Percentiles rank a stretch among this genome's conserved stretches.
Conservation (phyloP, 148 eudicot species). For the Amaranthus palmeri region DNA sequence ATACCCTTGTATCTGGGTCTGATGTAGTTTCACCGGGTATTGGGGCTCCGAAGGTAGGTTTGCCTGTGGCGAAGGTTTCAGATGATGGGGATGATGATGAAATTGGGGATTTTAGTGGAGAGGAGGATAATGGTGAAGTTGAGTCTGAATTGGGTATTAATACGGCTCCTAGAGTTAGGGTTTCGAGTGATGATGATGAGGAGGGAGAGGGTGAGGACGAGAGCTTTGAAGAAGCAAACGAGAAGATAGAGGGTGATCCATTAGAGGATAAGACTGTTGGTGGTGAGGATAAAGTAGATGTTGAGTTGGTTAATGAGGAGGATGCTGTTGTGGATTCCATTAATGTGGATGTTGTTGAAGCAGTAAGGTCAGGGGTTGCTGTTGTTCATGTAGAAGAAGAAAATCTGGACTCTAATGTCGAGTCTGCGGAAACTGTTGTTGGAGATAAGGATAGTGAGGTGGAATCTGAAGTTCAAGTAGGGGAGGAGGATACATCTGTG, state of each 20-base stretch:
- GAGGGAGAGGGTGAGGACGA: constrained; percentile 24
- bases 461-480: constrained; percentile 18
- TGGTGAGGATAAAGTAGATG: constrained; percentile 12
- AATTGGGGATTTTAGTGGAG: constrained; percentile 10
- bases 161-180: constrained; percentile 28
- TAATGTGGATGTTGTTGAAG: constrained; percentile 27
- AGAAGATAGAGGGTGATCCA: constrained; percentile 8
- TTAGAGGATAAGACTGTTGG: constrained; percentile 19
- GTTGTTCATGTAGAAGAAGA: constrained; percentile 34
- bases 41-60: constrained; percentile 10
- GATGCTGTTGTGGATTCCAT: constrained; percentile 27
- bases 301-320: constrained; percentile 12
- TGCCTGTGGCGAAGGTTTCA: constrained; percentile 37
- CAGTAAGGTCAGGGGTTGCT: constrained; percentile 34
- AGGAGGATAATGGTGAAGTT: constrained; percentile 17
- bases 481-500: constrained; percentile 7
- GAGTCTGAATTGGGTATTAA: constrained; percentile 5
- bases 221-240: background rate
- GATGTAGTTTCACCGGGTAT: constrained; percentile 18
- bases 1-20: constrained; percentile 13
- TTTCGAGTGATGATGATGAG: constrained; percentile 20
- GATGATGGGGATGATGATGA: constrained; percentile 32
- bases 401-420: constrained; percentile 13
- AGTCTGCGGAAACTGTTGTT: constrained; percentile 28
- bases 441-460: constrained; percentile 26